Base-by-base conservation (phyloP, 2,329 filamentous ascomycete genomes). In the Cercospora zeina region DNA sequence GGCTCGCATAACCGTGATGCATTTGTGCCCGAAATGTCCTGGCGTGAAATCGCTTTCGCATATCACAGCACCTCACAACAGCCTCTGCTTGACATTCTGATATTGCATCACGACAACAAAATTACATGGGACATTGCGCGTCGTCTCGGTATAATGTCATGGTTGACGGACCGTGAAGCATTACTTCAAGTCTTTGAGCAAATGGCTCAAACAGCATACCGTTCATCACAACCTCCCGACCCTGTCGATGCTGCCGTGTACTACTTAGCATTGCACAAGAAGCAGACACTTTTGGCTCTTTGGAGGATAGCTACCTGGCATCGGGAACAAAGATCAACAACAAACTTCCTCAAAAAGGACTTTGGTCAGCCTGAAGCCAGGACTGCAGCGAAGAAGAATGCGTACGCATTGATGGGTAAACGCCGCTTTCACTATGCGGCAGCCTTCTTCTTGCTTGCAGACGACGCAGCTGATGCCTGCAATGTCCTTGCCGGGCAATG, bases 221-320 rank as follows among this genome's bases (percentile, higher is more conserved):
- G 91, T 14, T 91, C 90, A 68, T 87, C 86, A 21, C 91, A 96
- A 33, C 84, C 89, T 61, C 95, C 92, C 74, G 93, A 96, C 69
- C 95, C 95, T 0, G 86, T 96, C 8, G 89, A 96, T 71, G 97
- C 95, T 77, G 91, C 89, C 67, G 79, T 99, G 8, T 96, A 89
- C 77, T 99, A 97, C 74, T 82, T 99, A 16, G 93, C 96, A 0
- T 82, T 99, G 67, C 71, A 72, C 60, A 97, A 97, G 79, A 99
- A 99, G 76, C 83, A 89, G 2, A 89, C 97, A 0, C 83, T 99
- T 1, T 85, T 96, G 67, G 93, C 92, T 0, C 81, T 99, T 0
- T 99, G 95, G 95, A 87, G 96, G 16, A 97, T 97, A 85, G 93
- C 95, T 5, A 86, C 81, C 42, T 95, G 95, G 88, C 89, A 96